Evolutionary conservation across 2,329 filamentous ascomycete genomes (phyloP).

Genomic region (Fusarium tupiense): DNA sequence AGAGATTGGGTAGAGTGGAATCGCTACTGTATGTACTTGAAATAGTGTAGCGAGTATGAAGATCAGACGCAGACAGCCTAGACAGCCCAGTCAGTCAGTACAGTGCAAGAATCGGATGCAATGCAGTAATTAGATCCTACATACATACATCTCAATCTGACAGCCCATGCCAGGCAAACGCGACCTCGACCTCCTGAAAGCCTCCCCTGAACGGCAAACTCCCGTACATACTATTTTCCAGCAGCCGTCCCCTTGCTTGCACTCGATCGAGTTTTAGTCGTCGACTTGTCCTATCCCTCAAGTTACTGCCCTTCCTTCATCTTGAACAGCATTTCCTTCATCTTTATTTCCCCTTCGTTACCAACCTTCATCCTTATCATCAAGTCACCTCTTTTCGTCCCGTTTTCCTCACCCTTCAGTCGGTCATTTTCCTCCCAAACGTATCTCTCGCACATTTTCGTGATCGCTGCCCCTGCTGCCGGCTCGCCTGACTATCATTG

Average conservation of each 20-base stretch:
- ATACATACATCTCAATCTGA: slow-evolving; percentile 18
- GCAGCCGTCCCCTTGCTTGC: slow-evolving; percentile 25
- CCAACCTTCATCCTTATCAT: slow-evolving; percentile 9
- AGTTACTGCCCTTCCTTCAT: slow-evolving; percentile 23
- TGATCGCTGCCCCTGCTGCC: slow-evolving; percentile 19
- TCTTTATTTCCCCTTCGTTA: slow-evolving; percentile 12
- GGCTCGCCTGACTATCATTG: slow-evolving; percentile 35
- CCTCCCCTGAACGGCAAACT: slow-evolving; percentile 26
- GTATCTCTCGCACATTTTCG: slow-evolving; percentile 10
- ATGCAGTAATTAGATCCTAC: slow-evolving; percentile 1
- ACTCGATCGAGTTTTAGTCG: slow-evolving; percentile 25
- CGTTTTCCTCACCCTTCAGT: slow-evolving; percentile 32
- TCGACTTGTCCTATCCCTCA: slow-evolving; percentile 32
- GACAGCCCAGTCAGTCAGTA: neutral
- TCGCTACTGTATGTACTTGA: neutral
- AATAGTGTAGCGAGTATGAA: slow-evolving; percentile 4
- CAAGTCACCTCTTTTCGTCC: neutral
- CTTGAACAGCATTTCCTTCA: slow-evolving; percentile 8
- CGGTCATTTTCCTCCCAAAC: slow-evolving; percentile 28
- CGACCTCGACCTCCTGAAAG: slow-evolving; percentile 31
- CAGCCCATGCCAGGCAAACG: slow-evolving; percentile 18
- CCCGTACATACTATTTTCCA: slow-evolving; percentile 38
- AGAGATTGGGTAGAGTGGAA: slow-evolving; percentile 11
- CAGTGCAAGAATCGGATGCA: neutral
- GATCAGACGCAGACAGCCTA: slow-evolving; percentile 5